phyloP scores from a whole-genome alignment of 495 filamentous ascomycete genomes.

The Aspergillus biplanus region DNA sequence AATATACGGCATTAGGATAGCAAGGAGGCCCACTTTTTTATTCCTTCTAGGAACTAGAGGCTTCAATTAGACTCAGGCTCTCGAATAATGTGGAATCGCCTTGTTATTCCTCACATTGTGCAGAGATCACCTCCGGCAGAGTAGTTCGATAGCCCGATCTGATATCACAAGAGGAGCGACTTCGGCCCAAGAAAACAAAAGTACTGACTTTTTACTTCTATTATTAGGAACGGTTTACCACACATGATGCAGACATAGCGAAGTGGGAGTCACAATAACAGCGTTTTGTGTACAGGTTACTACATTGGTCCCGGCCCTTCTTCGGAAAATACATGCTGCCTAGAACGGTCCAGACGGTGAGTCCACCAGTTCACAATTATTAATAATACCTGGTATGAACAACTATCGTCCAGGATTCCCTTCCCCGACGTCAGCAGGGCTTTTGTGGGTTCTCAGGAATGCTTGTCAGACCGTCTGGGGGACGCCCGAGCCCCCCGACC shows the following conservation, averaged over 20 bases:
- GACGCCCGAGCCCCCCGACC: background rate
- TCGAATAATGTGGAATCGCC: background rate
- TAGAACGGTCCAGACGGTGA: too few species aligned
- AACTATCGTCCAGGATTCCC: background rate
- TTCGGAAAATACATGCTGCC: background rate
- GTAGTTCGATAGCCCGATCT: background rate
- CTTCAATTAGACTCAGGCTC: background rate
- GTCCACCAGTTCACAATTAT: too few species aligned
- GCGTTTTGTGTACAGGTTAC: background rate
- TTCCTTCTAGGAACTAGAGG: background rate
- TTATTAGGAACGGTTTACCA: background rate
- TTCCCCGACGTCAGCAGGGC: background rate
- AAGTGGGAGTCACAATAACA: too few species aligned
- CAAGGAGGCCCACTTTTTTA: background rate
- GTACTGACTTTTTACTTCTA: background rate
- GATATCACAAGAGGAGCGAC: background rate
- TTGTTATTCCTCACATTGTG: conserved; percentile 1
- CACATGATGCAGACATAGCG: background rate
- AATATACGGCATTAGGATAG: background rate
- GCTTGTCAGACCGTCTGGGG: background rate
- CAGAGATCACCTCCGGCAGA: background rate
- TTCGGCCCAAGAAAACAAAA: background rate
- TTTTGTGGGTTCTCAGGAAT: background rate
- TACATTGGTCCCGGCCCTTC: background rate
- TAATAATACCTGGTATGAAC: background rate